These are phyloP conservation scores for Filobasidium floriforme DNA, from an alignment of 768 basidiomycete species.

Conservation along the genomic window DNA sequence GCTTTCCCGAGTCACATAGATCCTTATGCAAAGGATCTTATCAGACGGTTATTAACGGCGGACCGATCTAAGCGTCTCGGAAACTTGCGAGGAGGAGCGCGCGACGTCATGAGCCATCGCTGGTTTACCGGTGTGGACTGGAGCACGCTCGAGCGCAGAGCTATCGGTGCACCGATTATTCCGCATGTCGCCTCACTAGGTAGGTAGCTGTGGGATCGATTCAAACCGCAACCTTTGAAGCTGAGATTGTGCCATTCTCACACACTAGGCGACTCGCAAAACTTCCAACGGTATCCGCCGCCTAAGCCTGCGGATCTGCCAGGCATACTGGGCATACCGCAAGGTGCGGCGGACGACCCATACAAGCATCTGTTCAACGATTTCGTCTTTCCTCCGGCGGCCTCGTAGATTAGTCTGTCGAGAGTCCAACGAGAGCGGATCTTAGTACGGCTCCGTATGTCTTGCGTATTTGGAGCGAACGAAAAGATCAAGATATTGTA, in stretches of 20 bases:
- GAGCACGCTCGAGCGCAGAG: slow-evolving; percentile 41
- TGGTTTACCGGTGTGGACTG: slow-evolving; percentile 61
- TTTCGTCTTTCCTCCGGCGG: slow-evolving; percentile 27
- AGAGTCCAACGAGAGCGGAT: background rate
- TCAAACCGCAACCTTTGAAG: too few relatives aligned
- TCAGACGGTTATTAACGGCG: slow-evolving; percentile 78
- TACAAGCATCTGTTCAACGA: slow-evolving; percentile 37
- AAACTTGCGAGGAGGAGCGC: slow-evolving; percentile 83
- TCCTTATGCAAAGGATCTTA: slow-evolving; percentile 75
- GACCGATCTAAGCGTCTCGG: slow-evolving; percentile 87
- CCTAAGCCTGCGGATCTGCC: slow-evolving; percentile 41
- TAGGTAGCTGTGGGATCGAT: slow-evolving; percentile 10
- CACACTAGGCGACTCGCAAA: slow-evolving; percentile 40
- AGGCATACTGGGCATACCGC: slow-evolving; percentile 39
- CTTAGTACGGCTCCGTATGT: background rate
- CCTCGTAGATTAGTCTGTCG: background rate
- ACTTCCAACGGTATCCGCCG: slow-evolving; percentile 44
- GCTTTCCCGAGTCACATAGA: slow-evolving; percentile 90
- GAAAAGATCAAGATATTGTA: too few relatives aligned
- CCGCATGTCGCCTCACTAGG: slow-evolving; percentile 41
- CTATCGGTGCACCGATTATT: slow-evolving; percentile 44
- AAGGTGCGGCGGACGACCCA: slow-evolving; percentile 33
- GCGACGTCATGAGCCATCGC: slow-evolving; percentile 81
- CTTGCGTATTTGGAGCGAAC: background rate
- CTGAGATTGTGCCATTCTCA: background rate